phyloP scores from a whole-genome alignment of 164 flowering plant genomes.

The Tetrastigma voinierianum region DNA sequence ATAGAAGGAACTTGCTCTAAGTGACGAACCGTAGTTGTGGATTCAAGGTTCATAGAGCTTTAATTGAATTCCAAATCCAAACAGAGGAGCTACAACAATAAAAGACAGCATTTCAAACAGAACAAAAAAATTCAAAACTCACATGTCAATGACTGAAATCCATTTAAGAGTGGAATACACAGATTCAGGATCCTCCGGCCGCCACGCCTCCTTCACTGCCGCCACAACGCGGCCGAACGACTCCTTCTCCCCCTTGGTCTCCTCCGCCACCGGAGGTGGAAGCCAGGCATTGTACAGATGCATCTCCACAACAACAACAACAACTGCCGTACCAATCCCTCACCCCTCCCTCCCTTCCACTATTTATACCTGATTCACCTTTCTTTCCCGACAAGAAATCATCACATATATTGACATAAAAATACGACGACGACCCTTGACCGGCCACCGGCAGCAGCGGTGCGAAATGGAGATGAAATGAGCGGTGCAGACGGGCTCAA shows the following conservation, averaged over 20 bases:
- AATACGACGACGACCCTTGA: background rate
- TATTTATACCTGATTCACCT: constrained; percentile 6
- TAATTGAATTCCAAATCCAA: no score
- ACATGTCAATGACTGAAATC: constrained; percentile 89
- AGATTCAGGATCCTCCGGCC: constrained; percentile 73
- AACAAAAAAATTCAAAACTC: constrained; percentile 21
- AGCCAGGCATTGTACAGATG: constrained; percentile 99
- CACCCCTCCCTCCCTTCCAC: background rate
- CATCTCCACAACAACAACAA: constrained; percentile 41
- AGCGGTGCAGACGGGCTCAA: no score
- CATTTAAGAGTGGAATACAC: constrained; percentile 82
- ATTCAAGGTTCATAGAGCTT: no score
- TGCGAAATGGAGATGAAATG: background rate
- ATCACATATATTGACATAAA: no score
- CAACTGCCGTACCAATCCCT: no score
- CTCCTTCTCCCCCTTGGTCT: constrained; percentile 63
- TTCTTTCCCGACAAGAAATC: constrained; percentile 28
- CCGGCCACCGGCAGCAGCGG: constrained; percentile 2
- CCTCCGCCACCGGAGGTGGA: constrained; percentile 91
- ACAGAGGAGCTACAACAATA: no score
- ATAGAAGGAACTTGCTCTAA: background rate
- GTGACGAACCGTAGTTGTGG: no score
- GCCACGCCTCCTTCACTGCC: constrained; percentile 54
- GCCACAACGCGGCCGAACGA: constrained; percentile 61
- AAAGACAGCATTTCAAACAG: no score